Base-by-base conservation (phyloP, 169 alveolate species). In the Neospora caninum region DNA sequence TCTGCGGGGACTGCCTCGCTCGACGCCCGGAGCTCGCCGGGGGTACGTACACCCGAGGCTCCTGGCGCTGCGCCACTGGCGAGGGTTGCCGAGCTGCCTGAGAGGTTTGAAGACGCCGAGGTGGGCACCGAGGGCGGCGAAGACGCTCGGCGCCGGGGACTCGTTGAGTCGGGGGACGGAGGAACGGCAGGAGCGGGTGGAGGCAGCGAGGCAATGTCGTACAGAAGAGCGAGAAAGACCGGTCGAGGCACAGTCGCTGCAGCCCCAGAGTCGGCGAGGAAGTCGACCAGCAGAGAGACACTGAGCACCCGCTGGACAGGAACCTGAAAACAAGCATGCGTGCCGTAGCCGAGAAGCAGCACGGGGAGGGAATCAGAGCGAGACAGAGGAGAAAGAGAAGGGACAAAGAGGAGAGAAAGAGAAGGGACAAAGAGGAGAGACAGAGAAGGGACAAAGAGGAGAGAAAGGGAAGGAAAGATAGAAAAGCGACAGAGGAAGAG, bases 261-360 rank as follows among this genome's bases (percentile, higher is more conserved):
- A 22, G 89, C 89, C 22, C 10, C 64, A 13, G 89, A 38, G 89
- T 82, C 89, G 64, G 89, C 31, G 39, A 82, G 89, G 25, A 82
- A 82, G 22, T 82, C 89, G 36, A 82, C 89, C 43, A 82, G 31
- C 42, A 82, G 89, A 18, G 89, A 39, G 67, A 82, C 64, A 36
- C 89, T 82, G 39, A 38, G 67, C 58, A 82, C 89, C 31, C 89
- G 89, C 69, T 82, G 89, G 20, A 82, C 67, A 13, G 89, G 67
- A 10, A 82, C 41, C 89, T 82, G 89, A 10, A 41, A 4, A n/a
- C 7, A 38, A 34, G 22, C 82, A 29, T 9, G 13, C 82, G 82
- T 6, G 6, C 34, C 16, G 18, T 6, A 34, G 34, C 6, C 16
- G 34, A 20, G 18, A 18, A 69, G 42, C 4, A 69, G 13, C 34